These are phyloP conservation scores for Penicillium sp. DNA, from an alignment of 2,329 filamentous ascomycete genomes.

Conservation along the genomic window DNA sequence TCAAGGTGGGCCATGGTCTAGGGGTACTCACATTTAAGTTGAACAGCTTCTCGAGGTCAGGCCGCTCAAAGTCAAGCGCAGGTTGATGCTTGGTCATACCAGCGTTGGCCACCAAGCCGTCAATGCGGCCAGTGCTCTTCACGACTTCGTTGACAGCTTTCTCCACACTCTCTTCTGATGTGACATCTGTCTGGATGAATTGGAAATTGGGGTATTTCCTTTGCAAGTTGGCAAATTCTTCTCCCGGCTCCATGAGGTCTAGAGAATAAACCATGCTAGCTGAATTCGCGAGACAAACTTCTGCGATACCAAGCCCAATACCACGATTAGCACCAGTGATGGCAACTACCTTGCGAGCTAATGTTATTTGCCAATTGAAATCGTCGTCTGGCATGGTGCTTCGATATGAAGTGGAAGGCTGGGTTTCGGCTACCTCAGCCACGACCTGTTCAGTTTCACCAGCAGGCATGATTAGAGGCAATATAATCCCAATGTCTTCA, in stretches of 20 bases:
- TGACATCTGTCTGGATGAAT: slow-evolving; percentile 52
- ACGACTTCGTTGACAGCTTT: slow-evolving; percentile 47
- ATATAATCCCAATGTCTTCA: no score
- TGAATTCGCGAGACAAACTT: slow-evolving; percentile 50
- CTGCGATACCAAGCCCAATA: slow-evolving; percentile 52
- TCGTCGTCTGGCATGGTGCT: slow-evolving; percentile 46
- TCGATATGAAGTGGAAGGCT: slow-evolving; percentile 30
- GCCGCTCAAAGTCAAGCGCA: slow-evolving; percentile 46
- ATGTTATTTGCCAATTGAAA: slow-evolving; percentile 48
- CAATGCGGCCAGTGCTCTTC: slow-evolving; percentile 41
- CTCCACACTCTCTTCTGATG: slow-evolving; percentile 44
- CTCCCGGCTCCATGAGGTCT: slow-evolving; percentile 40
- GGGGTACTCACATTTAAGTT: slow-evolving; percentile 47
- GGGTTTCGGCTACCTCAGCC: slow-evolving; percentile 23
- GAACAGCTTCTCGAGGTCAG: slow-evolving; percentile 45
- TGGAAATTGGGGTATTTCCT: slow-evolving; percentile 48
- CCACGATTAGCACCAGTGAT: slow-evolving; percentile 32
- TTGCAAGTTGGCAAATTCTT: slow-evolving; percentile 37
- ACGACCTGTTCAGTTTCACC: not conserved
- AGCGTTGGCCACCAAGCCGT: slow-evolving; percentile 1
- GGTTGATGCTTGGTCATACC: slow-evolving; percentile 51
- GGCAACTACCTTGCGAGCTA: slow-evolving; percentile 43
- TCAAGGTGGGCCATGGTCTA: not conserved
- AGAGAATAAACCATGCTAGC: slow-evolving; percentile 46
- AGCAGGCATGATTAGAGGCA: not conserved